These are phyloP conservation scores for Cladosporium austrohemisphaericum DNA, from an alignment of 2,329 filamentous ascomycete genomes.

Conservation along the genomic window DNA sequence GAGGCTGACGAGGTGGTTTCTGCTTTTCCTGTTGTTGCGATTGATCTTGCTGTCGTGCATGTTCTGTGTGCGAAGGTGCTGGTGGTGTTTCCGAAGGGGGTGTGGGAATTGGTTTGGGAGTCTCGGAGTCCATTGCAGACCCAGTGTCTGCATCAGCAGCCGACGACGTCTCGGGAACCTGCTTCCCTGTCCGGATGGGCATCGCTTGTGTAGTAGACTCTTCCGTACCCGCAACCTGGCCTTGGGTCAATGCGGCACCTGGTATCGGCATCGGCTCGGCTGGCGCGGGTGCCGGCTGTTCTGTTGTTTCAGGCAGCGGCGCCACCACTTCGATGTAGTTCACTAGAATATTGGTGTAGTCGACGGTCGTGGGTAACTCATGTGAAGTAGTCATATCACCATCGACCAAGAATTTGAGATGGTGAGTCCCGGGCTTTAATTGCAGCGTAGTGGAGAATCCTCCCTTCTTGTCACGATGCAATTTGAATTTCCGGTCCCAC, in stretches of 20 bases:
- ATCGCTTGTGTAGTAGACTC: slow-evolving; percentile 54
- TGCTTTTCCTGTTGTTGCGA: slow-evolving; percentile 4
- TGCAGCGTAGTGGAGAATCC: slow-evolving; percentile 70
- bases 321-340: slow-evolving; percentile 86
- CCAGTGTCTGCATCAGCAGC: neutral
- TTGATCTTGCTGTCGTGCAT: slow-evolving; percentile 4
- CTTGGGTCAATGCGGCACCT: slow-evolving; percentile 26
- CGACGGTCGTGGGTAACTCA: slow-evolving; percentile 86
- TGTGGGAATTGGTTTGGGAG: slow-evolving; percentile 22
- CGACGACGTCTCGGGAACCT: slow-evolving; percentile 23
- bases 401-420: slow-evolving; percentile 94
- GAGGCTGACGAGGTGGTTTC: slow-evolving; percentile 22
- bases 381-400: slow-evolving; percentile 87
- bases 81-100: slow-evolving; percentile 4
- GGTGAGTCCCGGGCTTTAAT: slow-evolving; percentile 88
- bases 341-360: slow-evolving; percentile 95
- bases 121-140: neutral
- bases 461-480: slow-evolving; percentile 61
- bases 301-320: slow-evolving; percentile 21
- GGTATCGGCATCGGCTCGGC: slow-evolving; percentile 30
- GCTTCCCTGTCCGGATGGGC: slow-evolving; percentile 29
- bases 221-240: slow-evolving; percentile 21
- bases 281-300: slow-evolving; percentile 22
- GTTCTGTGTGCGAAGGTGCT: neutral
- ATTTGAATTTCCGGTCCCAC: slow-evolving; percentile 90